Evolutionary conservation across 1,284 basidiomycete genomes (phyloP), one percentile per base, ranked within the genome.

Genomic region (Exsudoporus floridanus): DNA sequence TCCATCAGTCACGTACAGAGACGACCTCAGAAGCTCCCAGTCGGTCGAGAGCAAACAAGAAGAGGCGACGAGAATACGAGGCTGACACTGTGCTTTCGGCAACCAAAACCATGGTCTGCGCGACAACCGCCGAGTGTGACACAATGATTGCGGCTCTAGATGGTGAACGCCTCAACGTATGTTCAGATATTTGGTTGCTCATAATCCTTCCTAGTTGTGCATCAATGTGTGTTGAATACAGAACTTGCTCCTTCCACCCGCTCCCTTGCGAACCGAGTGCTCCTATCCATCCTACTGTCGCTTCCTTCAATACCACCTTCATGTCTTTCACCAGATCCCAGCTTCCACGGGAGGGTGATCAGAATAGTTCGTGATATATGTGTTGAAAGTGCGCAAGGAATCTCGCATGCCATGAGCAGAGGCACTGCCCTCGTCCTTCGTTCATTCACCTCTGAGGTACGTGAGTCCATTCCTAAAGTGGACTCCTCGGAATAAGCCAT

Each of bases 51-150:
- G 84, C 84, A 60, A 81, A 83, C 44, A 94, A 88, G 72, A 94
- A 92, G 69, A 77, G 88, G 37, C 79, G 80, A 18, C 79, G 86
- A 31, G 86, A 80, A 7, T 90, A 84, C 47, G 89, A 90, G 64
- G 90, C 86, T 25, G 91, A 92, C 58, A 88, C 89, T 59, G 72
- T 90, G 9, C 84, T 95, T 64, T 84, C 80, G 48, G 66, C 74
- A 5, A 74, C 79, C 1, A 73, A 77, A 36, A 70, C 74, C 27
- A 73, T 79, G 4, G 64, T 83, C 30, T 84, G 79, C 56, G 65
- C 78, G 1, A 77, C 76, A 1, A 51, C 56, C 5, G 73, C 74
- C 21, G 86, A 88, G 25, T 80, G 78, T 18, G 73, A 82, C 23
- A 72, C 78, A 13, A 57, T 90, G 27, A 62, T 90, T 8, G 63